A percentile compares a stretch with the other conserved stretches of the same genome.
phyloP scores from a whole-genome alignment of 78 protist species.

The Chrysochromulina parva region DNA sequence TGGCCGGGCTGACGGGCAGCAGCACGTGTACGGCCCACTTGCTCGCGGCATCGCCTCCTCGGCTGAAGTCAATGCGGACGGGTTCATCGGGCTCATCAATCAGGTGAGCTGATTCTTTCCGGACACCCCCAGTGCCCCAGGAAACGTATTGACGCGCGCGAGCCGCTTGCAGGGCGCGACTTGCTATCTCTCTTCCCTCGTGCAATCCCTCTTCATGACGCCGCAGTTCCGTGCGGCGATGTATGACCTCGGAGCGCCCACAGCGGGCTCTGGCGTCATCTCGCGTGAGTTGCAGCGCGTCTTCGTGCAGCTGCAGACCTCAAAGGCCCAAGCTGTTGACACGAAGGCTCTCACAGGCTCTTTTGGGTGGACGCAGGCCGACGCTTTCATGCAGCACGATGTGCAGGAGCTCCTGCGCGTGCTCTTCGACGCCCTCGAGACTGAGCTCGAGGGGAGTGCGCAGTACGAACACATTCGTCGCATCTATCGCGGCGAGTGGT shows the following conservation, averaged over 20 bases:
- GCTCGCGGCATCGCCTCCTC: too few species aligned
- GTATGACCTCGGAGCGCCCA: not conserved
- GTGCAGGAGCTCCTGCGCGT: conserved; percentile 37
- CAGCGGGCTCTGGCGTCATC: not conserved
- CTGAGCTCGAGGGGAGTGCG: not conserved
- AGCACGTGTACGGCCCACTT: too few species aligned
- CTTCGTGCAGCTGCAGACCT: not conserved
- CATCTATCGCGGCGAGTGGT: not conserved
- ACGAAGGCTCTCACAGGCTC: conserved; percentile 30
- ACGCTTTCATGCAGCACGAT: conserved; percentile 30
- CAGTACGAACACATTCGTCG: not conserved
- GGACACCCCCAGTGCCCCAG: too few species aligned
- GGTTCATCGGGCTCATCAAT: too few species aligned
- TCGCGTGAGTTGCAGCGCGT: not conserved
- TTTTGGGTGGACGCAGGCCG: conserved; percentile 36
- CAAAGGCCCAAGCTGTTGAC: not conserved
- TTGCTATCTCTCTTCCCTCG: conserved; percentile 71
- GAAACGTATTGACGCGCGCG: too few species aligned
- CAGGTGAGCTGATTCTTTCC: too few species aligned
- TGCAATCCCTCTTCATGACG: conserved; percentile 67
- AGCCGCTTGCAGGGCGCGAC: conserved; percentile 61
- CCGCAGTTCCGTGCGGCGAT: conserved; percentile 55
- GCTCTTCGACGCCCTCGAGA: conserved; percentile 33
- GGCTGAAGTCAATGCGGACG: too few species aligned
- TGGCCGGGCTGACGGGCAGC: too few species aligned